These are phyloP conservation scores for Veloboletus limbatus DNA, from an alignment of 1,284 basidiomycete genomes.

Conservation along the genomic window DNA sequence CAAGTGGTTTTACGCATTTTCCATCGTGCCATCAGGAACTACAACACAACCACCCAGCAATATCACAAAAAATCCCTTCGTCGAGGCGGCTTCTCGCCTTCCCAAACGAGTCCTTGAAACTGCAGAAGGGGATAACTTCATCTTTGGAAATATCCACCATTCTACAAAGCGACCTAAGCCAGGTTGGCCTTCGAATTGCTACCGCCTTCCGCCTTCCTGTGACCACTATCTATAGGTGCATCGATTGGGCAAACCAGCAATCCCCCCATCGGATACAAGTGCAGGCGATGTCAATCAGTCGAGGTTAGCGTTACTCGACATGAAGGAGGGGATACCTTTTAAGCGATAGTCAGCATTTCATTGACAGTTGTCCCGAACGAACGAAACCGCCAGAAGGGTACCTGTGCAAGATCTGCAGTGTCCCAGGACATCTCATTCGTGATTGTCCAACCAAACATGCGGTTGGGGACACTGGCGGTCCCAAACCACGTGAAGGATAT, in stretches of 20 bases:
- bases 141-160: slow-evolving; percentile 61
- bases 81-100: slow-evolving; percentile 36
- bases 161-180: slow-evolving; percentile 53
- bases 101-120: slow-evolving; percentile 55
- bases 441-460: slow-evolving; percentile 81
- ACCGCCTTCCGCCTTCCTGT: neutral
- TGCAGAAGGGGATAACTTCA: slow-evolving; percentile 55
- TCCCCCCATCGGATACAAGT: slow-evolving; percentile 71
- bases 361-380: slow-evolving; percentile 70
- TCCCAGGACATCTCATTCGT: slow-evolving; percentile 79
- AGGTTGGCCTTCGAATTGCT: slow-evolving; percentile 38
- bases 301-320: slow-evolving; percentile 47
- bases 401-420: slow-evolving; percentile 80
- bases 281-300: slow-evolving; percentile 69
- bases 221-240: slow-evolving; percentile 19
- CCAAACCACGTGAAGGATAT: slow-evolving; percentile 79
- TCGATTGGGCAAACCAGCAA: slow-evolving; percentile 46
- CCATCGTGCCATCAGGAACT: slow-evolving; percentile 45
- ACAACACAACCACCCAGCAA: slow-evolving; percentile 57
- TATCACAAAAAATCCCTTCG: slow-evolving; percentile 73
- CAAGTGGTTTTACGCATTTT: slow-evolving; percentile 80
- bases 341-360: slow-evolving; percentile 58
- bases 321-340: slow-evolving; percentile 3
- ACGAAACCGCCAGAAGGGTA: slow-evolving; percentile 79
- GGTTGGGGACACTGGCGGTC: slow-evolving; percentile 72